Conservation (phyloP, 2,329 filamentous ascomycete species). For the Orbilia quercus region DNA sequence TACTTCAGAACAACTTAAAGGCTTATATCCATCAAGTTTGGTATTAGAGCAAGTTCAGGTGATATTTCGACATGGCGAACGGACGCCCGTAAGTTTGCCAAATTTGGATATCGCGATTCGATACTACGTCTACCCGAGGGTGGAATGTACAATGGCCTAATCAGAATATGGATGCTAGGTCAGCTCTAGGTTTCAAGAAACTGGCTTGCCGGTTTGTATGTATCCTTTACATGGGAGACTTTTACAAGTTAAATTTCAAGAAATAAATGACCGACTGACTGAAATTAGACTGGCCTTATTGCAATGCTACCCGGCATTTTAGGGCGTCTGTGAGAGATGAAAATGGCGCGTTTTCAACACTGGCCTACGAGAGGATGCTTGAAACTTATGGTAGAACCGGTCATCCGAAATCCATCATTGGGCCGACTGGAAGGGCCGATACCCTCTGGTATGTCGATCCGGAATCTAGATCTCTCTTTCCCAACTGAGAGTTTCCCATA, state of each 20-base stretch:
- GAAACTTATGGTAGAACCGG: conserved; percentile 82
- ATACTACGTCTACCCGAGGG: neutral
- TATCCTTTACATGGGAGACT: neutral
- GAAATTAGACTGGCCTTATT: conserved; percentile 83
- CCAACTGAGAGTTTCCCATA: conserved; percentile 2
- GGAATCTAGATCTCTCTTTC: no score
- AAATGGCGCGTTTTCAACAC: conserved; percentile 69
- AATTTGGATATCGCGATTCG: neutral
- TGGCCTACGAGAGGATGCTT: conserved; percentile 76
- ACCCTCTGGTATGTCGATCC: conserved; percentile 79
- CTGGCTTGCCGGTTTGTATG: conserved; percentile 69
- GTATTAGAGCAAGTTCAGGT: conserved; percentile 91
- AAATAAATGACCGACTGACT: neutral
- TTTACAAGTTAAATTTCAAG: neutral
- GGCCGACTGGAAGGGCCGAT: conserved; percentile 77
- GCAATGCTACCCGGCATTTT: conserved; percentile 78
- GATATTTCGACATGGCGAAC: conserved; percentile 78
- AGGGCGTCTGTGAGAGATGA: conserved; percentile 70
- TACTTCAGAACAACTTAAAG: conserved; percentile 79
- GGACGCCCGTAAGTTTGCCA: conserved; percentile 14
- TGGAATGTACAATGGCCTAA: no score
- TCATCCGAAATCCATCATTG: conserved; percentile 75
- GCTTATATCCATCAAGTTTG: conserved; percentile 82
- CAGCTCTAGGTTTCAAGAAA: conserved; percentile 85
- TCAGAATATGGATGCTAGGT: conserved; percentile 64